A percentile compares a stretch with the other conserved stretches of the same genome.
Conservation (phyloP, 805 yeast species). For the Metschnikowia kofuensis region DNA sequence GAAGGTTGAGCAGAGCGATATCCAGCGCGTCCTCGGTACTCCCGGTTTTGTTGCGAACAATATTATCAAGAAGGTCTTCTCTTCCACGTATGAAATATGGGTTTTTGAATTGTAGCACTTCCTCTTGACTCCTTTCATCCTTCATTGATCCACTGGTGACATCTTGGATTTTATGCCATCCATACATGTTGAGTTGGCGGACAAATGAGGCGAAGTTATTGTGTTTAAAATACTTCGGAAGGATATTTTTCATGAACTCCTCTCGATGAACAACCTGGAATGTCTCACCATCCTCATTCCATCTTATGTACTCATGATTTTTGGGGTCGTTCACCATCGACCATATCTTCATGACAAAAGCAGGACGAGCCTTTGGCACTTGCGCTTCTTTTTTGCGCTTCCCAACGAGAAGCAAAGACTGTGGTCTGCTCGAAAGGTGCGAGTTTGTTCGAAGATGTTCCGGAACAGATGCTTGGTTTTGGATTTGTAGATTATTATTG, state of each 20-base stretch:
- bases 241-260: slow-evolving; percentile 71
- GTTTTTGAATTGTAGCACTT: slow-evolving; percentile 84
- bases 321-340: slow-evolving; percentile 83
- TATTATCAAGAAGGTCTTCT: slow-evolving; percentile 82
- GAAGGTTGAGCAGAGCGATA: slow-evolving; percentile 40
- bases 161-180: slow-evolving; percentile 98
- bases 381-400: slow-evolving; percentile 32
- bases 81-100: slow-evolving; percentile 73
- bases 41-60: slow-evolving; percentile 66
- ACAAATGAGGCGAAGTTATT: slow-evolving; percentile 94
- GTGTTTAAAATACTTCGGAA: slow-evolving; percentile 94
- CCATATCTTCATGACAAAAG: slow-evolving; percentile 93
- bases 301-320: slow-evolving; percentile 69
- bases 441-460: slow-evolving; percentile 12
- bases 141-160: slow-evolving; percentile 68
- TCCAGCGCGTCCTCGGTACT: slow-evolving; percentile 22
- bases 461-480: slow-evolving; percentile 9
- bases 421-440: slow-evolving; percentile 9
- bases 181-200: slow-evolving; percentile 95
- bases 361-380: slow-evolving; percentile 65
- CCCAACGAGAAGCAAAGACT: slow-evolving; percentile 7
- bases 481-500: slow-evolving; percentile 7
- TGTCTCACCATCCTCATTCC: slow-evolving; percentile 84
- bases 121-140: slow-evolving; percentile 56
- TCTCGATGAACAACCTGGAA: slow-evolving; percentile 86